These are phyloP conservation scores for Lepidium campestre DNA, from an alignment of 441 rosid genomes.

Conservation along the genomic window DNA sequence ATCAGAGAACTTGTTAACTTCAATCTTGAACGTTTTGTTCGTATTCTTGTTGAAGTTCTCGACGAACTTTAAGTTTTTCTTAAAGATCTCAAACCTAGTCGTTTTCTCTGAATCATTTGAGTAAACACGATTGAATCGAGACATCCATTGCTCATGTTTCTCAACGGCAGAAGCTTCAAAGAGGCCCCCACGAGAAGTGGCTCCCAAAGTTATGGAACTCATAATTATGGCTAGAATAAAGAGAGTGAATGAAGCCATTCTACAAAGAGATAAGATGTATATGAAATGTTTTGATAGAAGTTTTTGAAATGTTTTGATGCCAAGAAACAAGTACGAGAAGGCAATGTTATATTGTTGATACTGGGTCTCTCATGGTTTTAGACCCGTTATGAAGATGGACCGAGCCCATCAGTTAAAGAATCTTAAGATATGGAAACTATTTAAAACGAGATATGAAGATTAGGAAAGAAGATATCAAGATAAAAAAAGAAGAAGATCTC, in stretches of 20 bases:
- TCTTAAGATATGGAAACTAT: too few relatives aligned
- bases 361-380: too few relatives aligned
- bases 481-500: too few relatives aligned
- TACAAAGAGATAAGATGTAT: not conserved
- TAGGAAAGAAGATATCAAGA: too few relatives aligned
- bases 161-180: slow-evolving; percentile 12
- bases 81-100: slow-evolving; percentile 18
- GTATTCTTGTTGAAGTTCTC: slow-evolving; percentile 33
- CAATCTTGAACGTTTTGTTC: slow-evolving; percentile 24
- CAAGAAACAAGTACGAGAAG: not conserved
- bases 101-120: slow-evolving; percentile 29
- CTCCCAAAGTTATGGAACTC: not conserved
- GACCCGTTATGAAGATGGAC: too few relatives aligned
- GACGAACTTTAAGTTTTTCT: slow-evolving; percentile 22
- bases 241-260: not conserved
- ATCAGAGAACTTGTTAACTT: slow-evolving; percentile 30
- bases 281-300: not conserved
- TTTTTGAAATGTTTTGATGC: not conserved
- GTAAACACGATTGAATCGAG: slow-evolving; percentile 34
- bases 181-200: slow-evolving; percentile 5
- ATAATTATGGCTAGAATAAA: not conserved
- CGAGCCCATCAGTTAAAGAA: too few relatives aligned
- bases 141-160: slow-evolving; percentile 47
- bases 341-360: slow-evolving; percentile 9
- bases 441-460: too few relatives aligned